Evolutionary conservation across 108 stramenopile genomes (phyloP), one percentile per base, ranked within the genome.

Genomic region (Skeletonema tropicum): DNA sequence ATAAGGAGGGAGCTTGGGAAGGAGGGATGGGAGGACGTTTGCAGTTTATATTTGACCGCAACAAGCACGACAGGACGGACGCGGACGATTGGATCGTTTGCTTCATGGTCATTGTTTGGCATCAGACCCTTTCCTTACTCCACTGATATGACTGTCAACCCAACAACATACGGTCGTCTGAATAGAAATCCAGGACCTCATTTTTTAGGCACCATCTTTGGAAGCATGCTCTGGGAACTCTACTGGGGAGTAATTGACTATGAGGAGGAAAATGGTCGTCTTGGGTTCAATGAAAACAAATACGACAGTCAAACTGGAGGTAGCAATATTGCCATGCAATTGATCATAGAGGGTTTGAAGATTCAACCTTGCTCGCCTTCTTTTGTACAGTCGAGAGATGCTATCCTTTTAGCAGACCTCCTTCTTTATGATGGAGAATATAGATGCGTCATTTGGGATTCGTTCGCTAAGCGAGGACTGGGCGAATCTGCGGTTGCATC

Each of bases 261-360:
- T 6, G 48, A n/a, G 4, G 48, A 49, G 19, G 48, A 19, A 21
- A 49, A 49, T 19, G 48, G 48, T 0, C 48, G 19, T 6, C 15
- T 49, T 2, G 48, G 48, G 0, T 49, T 49, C 48, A 49, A 49
- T 19, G 19, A n/a, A 49, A 49, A 49, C 48, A 49, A 49, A 19
- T 49, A 49, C 48, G 17, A 49, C 1, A 49, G 48, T 49, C 12
- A 42, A n/a, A 49, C 7, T 1, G 61, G 61, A 7, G 61, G 61
- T 7, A 48, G 35, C 8, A 62, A 62, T n/a, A 62, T 62, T n/a
- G 61, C 61, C 38, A 62, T 62, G 61, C 61, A 62, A 8, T 39
- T 62, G 61, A 49, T 62, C n/a, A 13, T 62, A 41, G 61, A 62
- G 61, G 61, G 61, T 17, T 49, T 62, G 45, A 62, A 62, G 48